Conservation (phyloP, 768 basidiomycete species). For the Rhizopogon roseolus region DNA sequence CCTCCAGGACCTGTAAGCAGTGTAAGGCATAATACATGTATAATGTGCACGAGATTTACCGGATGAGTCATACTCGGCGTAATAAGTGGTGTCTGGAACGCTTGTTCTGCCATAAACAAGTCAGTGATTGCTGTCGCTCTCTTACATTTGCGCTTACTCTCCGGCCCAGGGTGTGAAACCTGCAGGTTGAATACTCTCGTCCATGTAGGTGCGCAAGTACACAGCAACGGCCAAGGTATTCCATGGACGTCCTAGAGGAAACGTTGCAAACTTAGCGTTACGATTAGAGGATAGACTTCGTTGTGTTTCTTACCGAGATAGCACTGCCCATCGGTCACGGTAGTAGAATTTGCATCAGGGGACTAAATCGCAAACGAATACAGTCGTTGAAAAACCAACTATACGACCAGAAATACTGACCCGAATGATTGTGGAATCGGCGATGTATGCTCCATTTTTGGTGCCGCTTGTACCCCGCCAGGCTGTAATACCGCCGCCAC, state of each 20-base stretch:
- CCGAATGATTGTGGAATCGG: slow-evolving; percentile 50
- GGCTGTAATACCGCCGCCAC: slow-evolving; percentile 61
- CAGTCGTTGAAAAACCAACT: neutral
- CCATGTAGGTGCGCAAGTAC: slow-evolving; percentile 53
- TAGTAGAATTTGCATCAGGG: slow-evolving; percentile 51
- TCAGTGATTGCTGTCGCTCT: too few species aligned
- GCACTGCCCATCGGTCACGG: slow-evolving; percentile 38
- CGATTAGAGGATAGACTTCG: neutral
- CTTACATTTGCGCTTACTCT: neutral
- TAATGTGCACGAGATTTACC: slow-evolving; percentile 27
- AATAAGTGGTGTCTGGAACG: slow-evolving; percentile 51
- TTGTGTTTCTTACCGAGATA: slow-evolving; percentile 39
- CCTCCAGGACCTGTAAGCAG: slow-evolving; percentile 45
- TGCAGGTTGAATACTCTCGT: slow-evolving; percentile 43
- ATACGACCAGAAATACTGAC: slow-evolving; percentile 25
- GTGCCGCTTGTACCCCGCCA: slow-evolving; percentile 51
- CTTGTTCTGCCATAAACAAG: slow-evolving; percentile 41
- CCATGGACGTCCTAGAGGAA: slow-evolving; percentile 46
- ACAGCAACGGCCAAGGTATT: slow-evolving; percentile 53
- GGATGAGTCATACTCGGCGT: slow-evolving; percentile 51
- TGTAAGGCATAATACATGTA: neutral
- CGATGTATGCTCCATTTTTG: slow-evolving; percentile 50
- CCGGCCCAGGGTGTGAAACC: slow-evolving; percentile 49
- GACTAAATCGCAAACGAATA: slow-evolving; percentile 31
- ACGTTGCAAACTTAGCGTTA: neutral